Conservation (phyloP, 371 early-diverging fungal genomes). For the Conidiobolus incongruus region DNA sequence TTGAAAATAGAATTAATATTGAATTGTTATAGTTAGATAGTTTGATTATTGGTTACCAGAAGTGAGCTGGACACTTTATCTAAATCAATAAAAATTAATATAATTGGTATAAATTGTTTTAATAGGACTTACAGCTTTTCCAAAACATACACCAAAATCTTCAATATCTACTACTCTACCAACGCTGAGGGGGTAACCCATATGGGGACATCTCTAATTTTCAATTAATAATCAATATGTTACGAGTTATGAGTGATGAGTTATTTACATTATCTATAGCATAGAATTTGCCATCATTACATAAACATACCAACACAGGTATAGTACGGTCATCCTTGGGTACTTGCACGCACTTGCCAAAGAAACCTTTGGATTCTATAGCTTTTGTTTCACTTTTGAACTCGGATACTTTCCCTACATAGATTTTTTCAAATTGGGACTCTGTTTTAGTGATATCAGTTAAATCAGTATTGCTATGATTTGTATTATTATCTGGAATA, state of each 20-base stretch:
- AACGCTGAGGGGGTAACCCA: not conserved
- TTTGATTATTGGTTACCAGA: not conserved
- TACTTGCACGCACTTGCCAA: no score
- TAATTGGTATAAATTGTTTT: not conserved
- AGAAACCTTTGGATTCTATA: no score
- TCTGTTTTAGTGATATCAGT: no score
- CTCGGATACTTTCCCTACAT: no score
- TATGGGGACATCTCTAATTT: not conserved
- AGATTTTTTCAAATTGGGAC: no score
- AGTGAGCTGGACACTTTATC: constrained; percentile 2
- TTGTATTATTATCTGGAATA: no score
- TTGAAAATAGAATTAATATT: no score
- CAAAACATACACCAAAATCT: not conserved
- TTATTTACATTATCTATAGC: not conserved
- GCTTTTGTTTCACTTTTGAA: no score
- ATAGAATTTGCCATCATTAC: not conserved
- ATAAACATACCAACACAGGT: not conserved
- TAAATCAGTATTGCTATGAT: no score
- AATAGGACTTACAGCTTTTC: not conserved
- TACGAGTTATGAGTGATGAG: not conserved
- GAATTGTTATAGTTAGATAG: not conserved
- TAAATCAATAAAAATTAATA: not conserved
- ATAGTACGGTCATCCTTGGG: not conserved
- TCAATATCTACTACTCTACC: not conserved
- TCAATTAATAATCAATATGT: not conserved